phyloP scores from a whole-genome alignment of 768 basidiomycete genomes.

The Clitopilus passeckerianus region DNA sequence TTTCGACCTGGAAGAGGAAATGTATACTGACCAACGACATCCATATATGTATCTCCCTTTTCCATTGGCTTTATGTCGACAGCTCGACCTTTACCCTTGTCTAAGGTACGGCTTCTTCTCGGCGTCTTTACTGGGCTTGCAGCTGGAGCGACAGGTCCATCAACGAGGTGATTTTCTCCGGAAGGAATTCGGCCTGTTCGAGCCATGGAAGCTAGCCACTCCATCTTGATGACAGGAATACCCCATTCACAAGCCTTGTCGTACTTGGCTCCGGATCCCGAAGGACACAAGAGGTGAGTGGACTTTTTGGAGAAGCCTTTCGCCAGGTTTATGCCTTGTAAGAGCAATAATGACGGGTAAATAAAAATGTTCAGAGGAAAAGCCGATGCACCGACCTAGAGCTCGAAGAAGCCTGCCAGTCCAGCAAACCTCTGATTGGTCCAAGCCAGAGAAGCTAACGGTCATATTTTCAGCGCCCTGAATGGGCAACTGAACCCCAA shows the following conservation, averaged over 20 bases:
- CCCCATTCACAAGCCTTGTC: slow-evolving; percentile 79
- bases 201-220: slow-evolving; percentile 66
- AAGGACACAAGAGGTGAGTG: slow-evolving; percentile 80
- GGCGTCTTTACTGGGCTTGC: too few species aligned
- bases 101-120: too few species aligned
- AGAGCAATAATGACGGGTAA: neutral
- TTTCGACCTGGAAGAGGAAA: neutral
- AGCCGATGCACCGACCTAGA: slow-evolving; percentile 42
- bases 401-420: slow-evolving; percentile 61
- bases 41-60: neutral
- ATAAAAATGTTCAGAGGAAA: neutral
- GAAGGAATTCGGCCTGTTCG: slow-evolving; percentile 42
- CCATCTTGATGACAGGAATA: slow-evolving; percentile 63
- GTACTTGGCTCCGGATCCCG: slow-evolving; percentile 66
- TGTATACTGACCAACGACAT: neutral
- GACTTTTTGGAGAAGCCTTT: slow-evolving; percentile 59
- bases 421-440: slow-evolving; percentile 64
- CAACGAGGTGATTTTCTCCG: slow-evolving; percentile 26
- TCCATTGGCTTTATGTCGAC: neutral
- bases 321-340: slow-evolving; percentile 48
- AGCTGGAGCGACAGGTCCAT: neutral
- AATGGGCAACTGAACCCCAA: slow-evolving; percentile 55
- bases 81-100: slow-evolving; percentile 14
- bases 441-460: slow-evolving; percentile 74
- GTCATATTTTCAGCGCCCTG: slow-evolving; percentile 53